Evolutionary conservation across 768 basidiomycete species (phyloP).

Genomic region (Paxillus ammoniavirescens): DNA sequence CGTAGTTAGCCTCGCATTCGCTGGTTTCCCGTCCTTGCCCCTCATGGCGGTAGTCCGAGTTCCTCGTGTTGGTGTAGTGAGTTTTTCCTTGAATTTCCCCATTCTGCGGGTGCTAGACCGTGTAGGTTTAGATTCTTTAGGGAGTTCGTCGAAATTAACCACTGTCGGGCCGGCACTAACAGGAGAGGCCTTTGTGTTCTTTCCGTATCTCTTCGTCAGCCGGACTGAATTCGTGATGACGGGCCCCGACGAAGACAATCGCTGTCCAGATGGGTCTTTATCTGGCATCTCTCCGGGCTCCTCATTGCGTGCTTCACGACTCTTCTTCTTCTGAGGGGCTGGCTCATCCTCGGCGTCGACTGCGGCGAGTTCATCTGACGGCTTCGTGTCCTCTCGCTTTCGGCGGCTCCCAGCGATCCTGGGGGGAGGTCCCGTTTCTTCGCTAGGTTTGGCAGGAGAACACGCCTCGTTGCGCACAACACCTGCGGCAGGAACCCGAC

Average conservation of each 20-base stretch:
- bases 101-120: constrained; percentile 14
- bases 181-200: constrained; percentile 34
- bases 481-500: neutral
- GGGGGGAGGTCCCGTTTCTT: neutral
- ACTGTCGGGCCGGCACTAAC: constrained; percentile 11
- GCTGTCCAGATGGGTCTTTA: neutral
- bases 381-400: constrained; percentile 20
- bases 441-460: neutral
- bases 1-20: neutral
- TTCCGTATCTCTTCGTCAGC: constrained; percentile 31
- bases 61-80: neutral
- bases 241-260: neutral
- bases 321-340: constrained; percentile 20
- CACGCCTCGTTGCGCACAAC: neutral
- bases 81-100: constrained; percentile 16
- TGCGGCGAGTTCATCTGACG: neutral
- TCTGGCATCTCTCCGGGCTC: neutral
- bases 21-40: constrained; percentile 13
- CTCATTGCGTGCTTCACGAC: constrained; percentile 7
- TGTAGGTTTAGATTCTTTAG: constrained; percentile 10
- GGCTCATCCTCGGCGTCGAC: constrained; percentile 15
- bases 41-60: constrained; percentile 28
- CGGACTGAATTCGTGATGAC: constrained; percentile 6
- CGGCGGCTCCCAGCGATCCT: constrained; percentile 26
- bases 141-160: constrained; percentile 35